Percentiles rank a stretch among this genome's conserved stretches.
phyloP scores from a whole-genome alignment of 371 early-diverging fungal genomes.

The Rhizopus sp. region DNA sequence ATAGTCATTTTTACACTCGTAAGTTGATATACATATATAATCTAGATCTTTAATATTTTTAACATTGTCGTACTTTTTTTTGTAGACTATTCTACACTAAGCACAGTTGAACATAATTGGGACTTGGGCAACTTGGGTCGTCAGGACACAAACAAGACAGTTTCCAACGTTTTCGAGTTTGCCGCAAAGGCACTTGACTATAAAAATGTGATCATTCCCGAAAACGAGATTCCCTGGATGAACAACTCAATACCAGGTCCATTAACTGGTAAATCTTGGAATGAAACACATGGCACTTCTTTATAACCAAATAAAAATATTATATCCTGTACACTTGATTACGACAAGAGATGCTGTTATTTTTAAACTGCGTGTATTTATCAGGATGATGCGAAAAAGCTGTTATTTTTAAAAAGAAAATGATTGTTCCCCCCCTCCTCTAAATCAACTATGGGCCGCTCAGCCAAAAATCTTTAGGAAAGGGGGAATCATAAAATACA shows the following conservation, averaged over 20 bases:
- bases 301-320: not conserved
- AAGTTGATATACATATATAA: not conserved
- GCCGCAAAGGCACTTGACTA: slow-evolving; percentile 30
- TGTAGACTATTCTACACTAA: slow-evolving; percentile 50
- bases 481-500: too few species aligned
- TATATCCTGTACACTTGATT: too few species aligned
- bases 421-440: too few species aligned
- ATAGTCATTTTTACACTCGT: slow-evolving; percentile 57
- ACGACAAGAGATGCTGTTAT: too few species aligned
- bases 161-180: slow-evolving; percentile 40
- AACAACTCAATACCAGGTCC: slow-evolving; percentile 10
- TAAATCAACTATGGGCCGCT: too few species aligned
- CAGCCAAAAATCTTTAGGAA: too few species aligned
- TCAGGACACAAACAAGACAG: slow-evolving; percentile 39
- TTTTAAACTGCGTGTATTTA: too few species aligned
- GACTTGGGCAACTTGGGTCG: slow-evolving; percentile 59
- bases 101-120: slow-evolving; percentile 60
- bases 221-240: slow-evolving; percentile 21
- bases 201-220: slow-evolving; percentile 36
- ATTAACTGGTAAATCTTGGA: slow-evolving; percentile 10
- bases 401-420: too few species aligned
- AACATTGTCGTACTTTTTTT: not conserved
- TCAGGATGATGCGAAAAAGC: too few species aligned
- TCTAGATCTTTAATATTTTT: too few species aligned
- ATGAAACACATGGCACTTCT: slow-evolving; percentile 7